These are phyloP conservation scores for Myxozyma mucilagina DNA, from an alignment of 805 yeast species.

Conservation along the genomic window DNA sequence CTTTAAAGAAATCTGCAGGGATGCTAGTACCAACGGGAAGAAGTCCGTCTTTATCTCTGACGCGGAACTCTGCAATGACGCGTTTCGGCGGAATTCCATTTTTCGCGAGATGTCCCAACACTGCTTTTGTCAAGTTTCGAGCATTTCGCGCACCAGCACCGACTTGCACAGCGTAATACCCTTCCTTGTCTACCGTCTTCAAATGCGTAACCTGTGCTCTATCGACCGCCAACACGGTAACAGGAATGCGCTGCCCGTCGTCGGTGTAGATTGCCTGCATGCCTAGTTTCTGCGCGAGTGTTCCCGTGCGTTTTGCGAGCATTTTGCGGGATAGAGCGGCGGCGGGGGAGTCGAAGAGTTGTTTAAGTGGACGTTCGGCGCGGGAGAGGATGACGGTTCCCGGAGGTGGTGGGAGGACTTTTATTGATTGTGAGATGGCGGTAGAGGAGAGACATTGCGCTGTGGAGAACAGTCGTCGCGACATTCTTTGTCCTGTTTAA, in stretches of 20 bases:
- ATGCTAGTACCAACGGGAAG: conserved; percentile 76
- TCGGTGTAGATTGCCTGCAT: conserved; percentile 83
- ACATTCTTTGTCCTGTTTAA: background rate
- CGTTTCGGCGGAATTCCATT: conserved; percentile 85
- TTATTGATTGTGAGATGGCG: conserved; percentile 19
- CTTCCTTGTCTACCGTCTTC: conserved; percentile 70
- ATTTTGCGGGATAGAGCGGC: conserved; percentile 70
- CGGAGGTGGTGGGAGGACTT: conserved; percentile 13
- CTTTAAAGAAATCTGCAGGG: conserved; percentile 77
- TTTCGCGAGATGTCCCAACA: conserved; percentile 73
- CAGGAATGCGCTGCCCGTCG: conserved; percentile 69
- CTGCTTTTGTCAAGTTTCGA: conserved; percentile 60
- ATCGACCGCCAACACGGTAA: conserved; percentile 85
- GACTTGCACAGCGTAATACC: conserved; percentile 81
- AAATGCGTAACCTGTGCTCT: conserved; percentile 80
- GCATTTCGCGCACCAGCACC: conserved; percentile 74
- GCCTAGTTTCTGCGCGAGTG: conserved; percentile 80
- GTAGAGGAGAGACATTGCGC: conserved; percentile 1
- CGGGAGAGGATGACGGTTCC: conserved; percentile 5
- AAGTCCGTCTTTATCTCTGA: conserved; percentile 63
- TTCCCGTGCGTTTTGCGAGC: conserved; percentile 77
- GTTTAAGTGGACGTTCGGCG: conserved; percentile 44
- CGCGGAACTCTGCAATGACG: conserved; percentile 73
- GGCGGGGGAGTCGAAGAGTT: conserved; percentile 65
- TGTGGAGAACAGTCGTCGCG: background rate